Conservation (phyloP, 75 land plant genomes). For the Cryptomeria japonica region DNA sequence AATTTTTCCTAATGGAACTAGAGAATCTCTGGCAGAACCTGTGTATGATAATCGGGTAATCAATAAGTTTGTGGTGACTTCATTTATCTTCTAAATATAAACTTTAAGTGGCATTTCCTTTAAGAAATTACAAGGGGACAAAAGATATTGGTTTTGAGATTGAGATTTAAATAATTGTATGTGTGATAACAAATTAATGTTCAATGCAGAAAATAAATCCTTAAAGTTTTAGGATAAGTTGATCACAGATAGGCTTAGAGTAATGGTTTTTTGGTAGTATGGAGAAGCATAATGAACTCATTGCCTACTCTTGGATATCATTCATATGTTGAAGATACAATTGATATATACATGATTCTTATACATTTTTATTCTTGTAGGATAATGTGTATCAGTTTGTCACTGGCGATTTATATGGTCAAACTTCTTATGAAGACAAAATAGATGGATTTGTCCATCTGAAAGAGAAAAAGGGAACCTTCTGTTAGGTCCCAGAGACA, state of each 20-base stretch:
- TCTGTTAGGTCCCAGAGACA: no score
- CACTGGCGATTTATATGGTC: slow-evolving; percentile 38
- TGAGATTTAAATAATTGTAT: not conserved
- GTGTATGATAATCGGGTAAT: slow-evolving; percentile 20
- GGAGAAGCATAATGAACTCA: no score
- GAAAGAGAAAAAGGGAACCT: no score
- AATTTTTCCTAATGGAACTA: slow-evolving; percentile 17
- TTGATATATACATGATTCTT: not conserved
- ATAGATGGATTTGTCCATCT: no score
- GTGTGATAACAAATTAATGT: not conserved
- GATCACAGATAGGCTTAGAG: not conserved
- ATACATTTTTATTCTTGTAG: slow-evolving; percentile 16
- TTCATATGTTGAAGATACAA: not conserved
- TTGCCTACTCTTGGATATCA: not conserved
- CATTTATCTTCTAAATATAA: not conserved
- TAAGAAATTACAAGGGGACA: not conserved
- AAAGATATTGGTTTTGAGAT: not conserved
- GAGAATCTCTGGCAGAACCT: slow-evolving; percentile 13
- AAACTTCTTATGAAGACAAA: no score
- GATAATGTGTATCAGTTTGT: slow-evolving; percentile 19
- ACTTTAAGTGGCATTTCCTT: not conserved
- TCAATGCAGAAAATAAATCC: not conserved
- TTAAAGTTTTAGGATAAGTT: not conserved
- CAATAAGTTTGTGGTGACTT: not conserved
- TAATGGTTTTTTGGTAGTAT: not conserved